Evolutionary conservation across 768 basidiomycete genomes (phyloP), one percentile per base, ranked within the genome.

Genomic region (Leccinum disarticulatum): DNA sequence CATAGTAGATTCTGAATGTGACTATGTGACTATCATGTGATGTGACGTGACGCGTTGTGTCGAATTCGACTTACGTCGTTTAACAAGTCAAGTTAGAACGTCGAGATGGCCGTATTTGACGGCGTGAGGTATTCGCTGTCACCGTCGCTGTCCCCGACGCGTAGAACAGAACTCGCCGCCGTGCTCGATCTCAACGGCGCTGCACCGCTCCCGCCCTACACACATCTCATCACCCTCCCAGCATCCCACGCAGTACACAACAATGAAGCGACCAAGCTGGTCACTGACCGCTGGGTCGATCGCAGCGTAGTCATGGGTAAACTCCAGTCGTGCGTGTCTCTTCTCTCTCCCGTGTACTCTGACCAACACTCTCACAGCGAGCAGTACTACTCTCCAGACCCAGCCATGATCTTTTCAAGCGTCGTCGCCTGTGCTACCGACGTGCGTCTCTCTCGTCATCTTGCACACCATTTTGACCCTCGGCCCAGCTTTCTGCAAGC

Each of bases 331-430:
- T 87, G 59, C 49, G 86, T 77, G n/a, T 27, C 28, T 75, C 35
- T 8, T 41, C 15, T 62, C 36, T 47, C 19, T 43, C 14, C 25
- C 19, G 27, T 57, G n/a, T 4, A 49, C 43, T 8, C 52, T 55
- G 14, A 58, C 64, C 36, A 43, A 27, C 59, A 36, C 60, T 22
- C 25, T 8, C 31, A 36, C 43, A 86, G 84, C 25, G 69, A 85
- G 6, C 72, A 81, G 27, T 84, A 78, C 68, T 95, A 87, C 75
- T 95, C 93, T 2, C 79, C 91, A 3, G 86, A 93, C 70, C 90
- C 90, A 0, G 71, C 80, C 1, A 83, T 85, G 79, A 80, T 94
- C 52, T 95, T 96, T 75, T 95, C 93, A 7, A 91, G 91, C 2
- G 78, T 95, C 19, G 82, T 89, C 10, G 90, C 87, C 0, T 87